Base-by-base conservation (phyloP, 1,284 basidiomycete species). In the Amylostereum chailletii region DNA sequence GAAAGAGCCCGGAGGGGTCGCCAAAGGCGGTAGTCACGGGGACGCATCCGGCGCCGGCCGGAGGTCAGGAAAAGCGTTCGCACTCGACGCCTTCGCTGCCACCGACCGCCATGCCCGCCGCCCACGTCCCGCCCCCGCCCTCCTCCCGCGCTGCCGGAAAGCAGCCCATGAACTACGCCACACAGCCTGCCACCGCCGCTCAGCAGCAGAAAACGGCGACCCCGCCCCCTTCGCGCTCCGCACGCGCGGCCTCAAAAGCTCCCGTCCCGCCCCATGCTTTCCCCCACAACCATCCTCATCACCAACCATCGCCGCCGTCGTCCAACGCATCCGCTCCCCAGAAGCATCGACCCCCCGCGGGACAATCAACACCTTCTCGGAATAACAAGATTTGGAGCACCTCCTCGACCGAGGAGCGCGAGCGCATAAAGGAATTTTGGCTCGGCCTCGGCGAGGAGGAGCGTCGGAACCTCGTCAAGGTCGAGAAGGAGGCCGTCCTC, bases 401-500 rank as follows among this genome's bases (percentile, higher is more conserved):
- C 53, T 90, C 82, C 63, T 86, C 88, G 42, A 81, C 79, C 7
- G 90, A 96, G 66, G 95, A 99, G 69, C 81, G 96, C 31, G 94
- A 97, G 65, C 83, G 90, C 57, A 98, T 99, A 69, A 94, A 94
- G 65, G 88, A 94, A 62, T 99, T 98, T 70, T 99, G 95, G 95
- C 81, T 97, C 30, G 84, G 79, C 4, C 77, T 99, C 7, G 80
- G 80, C 44, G 91, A 97, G 70, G 81, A 86, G 47, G 94, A 98
- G 64, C 81, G 96, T 41, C 74, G 90, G 57, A 86, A 83, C 66
- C 79, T 99, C 51, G 90, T 99, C 64, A 89, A 91, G 73, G 83
- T 97, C 59, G 95, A 99, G 75, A 97, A 98, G 72, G 93, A 98
- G 65, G 91, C 91, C 10, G 94, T 99, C 31, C 71, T 98, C 54